Conservation (phyloP, 1,284 basidiomycete species). For the Trichosporon sp. region DNA sequence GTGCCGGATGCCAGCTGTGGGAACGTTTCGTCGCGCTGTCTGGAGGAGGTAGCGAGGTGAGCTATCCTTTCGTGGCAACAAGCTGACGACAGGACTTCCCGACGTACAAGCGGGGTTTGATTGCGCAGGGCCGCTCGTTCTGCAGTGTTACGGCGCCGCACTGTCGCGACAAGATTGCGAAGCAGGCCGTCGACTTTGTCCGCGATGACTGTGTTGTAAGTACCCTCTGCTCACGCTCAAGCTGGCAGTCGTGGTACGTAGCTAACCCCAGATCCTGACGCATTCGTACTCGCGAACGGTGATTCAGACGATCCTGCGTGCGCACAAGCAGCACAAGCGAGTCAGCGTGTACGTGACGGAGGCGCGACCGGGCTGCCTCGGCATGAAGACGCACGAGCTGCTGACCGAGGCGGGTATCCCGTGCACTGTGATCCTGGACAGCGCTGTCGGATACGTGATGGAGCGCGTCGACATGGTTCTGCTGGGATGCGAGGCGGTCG, state of each 20-base stretch:
- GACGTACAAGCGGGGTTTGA: conserved; percentile 50
- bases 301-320: conserved; percentile 84
- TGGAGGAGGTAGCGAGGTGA: conserved; percentile 42
- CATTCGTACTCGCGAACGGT: conserved; percentile 97
- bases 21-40: conserved; percentile 53
- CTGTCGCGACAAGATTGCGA: conserved; percentile 86
- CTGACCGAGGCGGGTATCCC: conserved; percentile 85
- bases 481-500: conserved; percentile 95
- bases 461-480: conserved; percentile 92
- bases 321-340: conserved; percentile 80
- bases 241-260: too few species aligned
- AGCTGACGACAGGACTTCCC: conserved; percentile 47
- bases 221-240: conserved; percentile 23
- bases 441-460: conserved; percentile 96
- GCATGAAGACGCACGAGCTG: conserved; percentile 79
- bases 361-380: conserved; percentile 46
- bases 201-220: conserved; percentile 87
- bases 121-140: conserved; percentile 54
- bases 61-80: conserved; percentile 26
- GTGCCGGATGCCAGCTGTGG: conserved; percentile 56
- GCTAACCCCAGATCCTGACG: conserved; percentile 73
- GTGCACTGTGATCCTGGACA: conserved; percentile 91
- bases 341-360: conserved; percentile 95
- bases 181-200: conserved; percentile 86
- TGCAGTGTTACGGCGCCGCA: conserved; percentile 65